Evolutionary conservation across 257 asterid species (phyloP), one percentile per base, ranked within the genome.

Genomic region (Solanum microdontum): DNA sequence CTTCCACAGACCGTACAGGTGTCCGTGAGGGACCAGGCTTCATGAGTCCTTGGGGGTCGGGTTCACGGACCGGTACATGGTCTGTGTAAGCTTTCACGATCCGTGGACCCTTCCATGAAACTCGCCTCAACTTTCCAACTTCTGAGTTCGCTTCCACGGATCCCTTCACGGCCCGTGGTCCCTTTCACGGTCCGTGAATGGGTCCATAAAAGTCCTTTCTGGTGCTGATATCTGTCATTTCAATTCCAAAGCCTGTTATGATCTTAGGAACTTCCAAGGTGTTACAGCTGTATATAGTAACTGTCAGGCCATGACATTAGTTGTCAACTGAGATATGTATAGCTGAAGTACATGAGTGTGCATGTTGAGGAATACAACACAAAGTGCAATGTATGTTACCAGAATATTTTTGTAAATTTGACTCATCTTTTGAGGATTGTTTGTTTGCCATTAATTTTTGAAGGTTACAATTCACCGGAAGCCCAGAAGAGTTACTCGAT

Each of bases 391-490:
- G 51, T 28, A 80, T 26, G 5, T 43, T 26, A 45, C 21, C 68
- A 43, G 5, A 28, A 80, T 80, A 24, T n/a, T n/a, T 80, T 80
- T 48, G 85, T 80, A 9, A 15, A 8, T 80, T 26, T 80, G 26
- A 17, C 69, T 79, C 84, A 9, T 80, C 85, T 28, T 48, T 80
- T 80, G 85, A 80, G 85, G 85, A 80, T 36, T 32, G n/a, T 85
- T 43, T 85, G 30, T 72, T 28, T 86, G 83, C 80, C 39, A 90
- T 72, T 79, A 84, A 87, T 76, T 87, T 90, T 89, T 87, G 88
- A 89, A 97, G 99, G 98, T 97, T 92, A 89, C 92, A 86, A 96
- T 94, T 88, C 96, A 95, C 87, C 91, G 92, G 86, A 96, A 93
- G 89, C 99, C 99, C 82, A 94, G 92, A 90, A 92, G 89, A 87